phyloP scores from a whole-genome alignment of 106 monocot species.

The Phalaenopsis aphrodite region DNA sequence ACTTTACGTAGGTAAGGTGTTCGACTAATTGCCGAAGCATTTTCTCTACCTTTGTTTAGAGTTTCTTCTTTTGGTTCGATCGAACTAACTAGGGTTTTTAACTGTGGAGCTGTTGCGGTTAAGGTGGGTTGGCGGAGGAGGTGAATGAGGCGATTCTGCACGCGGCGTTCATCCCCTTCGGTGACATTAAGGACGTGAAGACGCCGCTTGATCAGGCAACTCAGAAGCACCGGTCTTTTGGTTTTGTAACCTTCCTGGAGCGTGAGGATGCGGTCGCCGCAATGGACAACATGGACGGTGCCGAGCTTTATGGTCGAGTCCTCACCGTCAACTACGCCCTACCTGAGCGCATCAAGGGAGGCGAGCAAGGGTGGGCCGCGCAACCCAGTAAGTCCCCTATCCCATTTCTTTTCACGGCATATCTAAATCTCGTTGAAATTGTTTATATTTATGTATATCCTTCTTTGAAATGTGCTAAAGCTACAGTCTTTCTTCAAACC shows the following conservation, averaged over 20 bases:
- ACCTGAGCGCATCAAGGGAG: constrained; percentile 93
- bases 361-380: constrained; percentile 92
- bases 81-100: not conserved
- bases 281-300: constrained; percentile 98
- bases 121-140: constrained; percentile 89
- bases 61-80: not conserved
- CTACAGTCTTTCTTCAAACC: not conserved
- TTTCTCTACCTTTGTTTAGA: not conserved
- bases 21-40: not conserved
- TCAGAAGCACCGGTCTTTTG: constrained; percentile 97
- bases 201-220: constrained; percentile 98
- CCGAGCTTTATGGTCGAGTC: constrained; percentile 82
- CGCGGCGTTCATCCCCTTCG: constrained; percentile 92
- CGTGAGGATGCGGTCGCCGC: constrained; percentile 90
- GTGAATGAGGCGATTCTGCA: constrained; percentile 90
- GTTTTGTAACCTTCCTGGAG: constrained; percentile 96
- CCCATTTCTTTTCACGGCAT: not conserved
- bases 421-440: not conserved
- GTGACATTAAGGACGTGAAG: constrained; percentile 98
- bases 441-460: not conserved
- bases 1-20: constrained; percentile 58
- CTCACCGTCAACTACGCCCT: constrained; percentile 89
- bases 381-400: constrained; percentile 50
- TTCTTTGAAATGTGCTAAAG: not conserved
- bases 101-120: not conserved